Conservation (phyloP, 345 rosid species). For the Limnanthes douglasii region DNA sequence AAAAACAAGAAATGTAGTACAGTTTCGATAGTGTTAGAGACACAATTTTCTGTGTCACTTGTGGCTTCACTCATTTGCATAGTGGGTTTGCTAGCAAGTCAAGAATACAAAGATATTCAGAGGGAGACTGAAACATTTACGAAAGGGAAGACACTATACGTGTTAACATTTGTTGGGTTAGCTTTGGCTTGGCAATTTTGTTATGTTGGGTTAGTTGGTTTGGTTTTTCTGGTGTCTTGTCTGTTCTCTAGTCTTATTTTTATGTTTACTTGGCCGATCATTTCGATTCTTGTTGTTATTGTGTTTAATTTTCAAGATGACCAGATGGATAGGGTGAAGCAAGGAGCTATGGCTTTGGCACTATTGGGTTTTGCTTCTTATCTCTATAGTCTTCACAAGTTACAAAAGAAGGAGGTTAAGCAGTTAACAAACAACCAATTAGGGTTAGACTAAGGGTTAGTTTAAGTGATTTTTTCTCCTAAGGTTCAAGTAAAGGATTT, state of each 20-base stretch:
- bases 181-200: constrained; percentile 18
- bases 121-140: constrained; percentile 9
- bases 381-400: constrained; percentile 7
- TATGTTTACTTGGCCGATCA: constrained; percentile 11
- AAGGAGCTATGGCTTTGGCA: constrained; percentile 16
- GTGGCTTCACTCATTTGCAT: constrained; percentile 12
- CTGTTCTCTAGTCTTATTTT: constrained; percentile 22
- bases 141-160: constrained; percentile 9
- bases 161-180: constrained; percentile 10
- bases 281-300: constrained; percentile 10
- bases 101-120: constrained; percentile 5
- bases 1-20: constrained; percentile 3
- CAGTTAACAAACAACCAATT: too few species aligned
- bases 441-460: too few species aligned
- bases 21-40: constrained; percentile 6
- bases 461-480: too few species aligned
- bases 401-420: constrained; percentile 7
- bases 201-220: constrained; percentile 21
- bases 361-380: constrained; percentile 10
- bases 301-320: constrained; percentile 16
- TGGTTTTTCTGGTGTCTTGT: constrained; percentile 18
- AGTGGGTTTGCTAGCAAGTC: constrained; percentile 10
- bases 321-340: constrained; percentile 9
- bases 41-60: constrained; percentile 11
- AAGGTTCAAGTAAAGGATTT: too few species aligned